Evolutionary conservation across 805 yeast genomes (phyloP).

Genomic region (Cyberlindnera mycetangii): DNA sequence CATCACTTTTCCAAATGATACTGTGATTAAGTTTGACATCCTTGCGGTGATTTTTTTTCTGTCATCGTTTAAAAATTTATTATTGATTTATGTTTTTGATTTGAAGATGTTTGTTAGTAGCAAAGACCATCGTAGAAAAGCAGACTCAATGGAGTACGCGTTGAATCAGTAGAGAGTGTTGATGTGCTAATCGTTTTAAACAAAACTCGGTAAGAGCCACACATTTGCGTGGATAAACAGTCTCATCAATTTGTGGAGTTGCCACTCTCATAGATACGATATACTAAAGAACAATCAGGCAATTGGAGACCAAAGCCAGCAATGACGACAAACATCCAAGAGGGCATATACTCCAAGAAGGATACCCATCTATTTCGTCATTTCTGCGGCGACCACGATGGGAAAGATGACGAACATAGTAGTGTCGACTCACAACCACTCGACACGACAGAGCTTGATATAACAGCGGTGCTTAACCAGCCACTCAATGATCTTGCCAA

Average conservation of each 20-base stretch:
- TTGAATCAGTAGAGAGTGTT: no score
- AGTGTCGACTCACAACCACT: slow-evolving; percentile 7
- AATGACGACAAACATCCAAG: slow-evolving; percentile 10
- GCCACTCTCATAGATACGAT: background rate
- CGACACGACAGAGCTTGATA: slow-evolving; percentile 17
- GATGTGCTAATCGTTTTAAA: no score
- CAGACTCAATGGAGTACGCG: background rate
- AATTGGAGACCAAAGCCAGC: background rate
- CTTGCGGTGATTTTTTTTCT: no score
- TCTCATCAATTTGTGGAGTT: background rate
- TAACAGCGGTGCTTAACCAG: slow-evolving; percentile 14
- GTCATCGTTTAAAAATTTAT: no score
- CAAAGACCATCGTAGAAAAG: no score
- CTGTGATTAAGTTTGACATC: no score
- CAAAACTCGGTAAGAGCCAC: background rate
- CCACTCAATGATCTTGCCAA: slow-evolving; percentile 17
- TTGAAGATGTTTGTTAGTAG: no score
- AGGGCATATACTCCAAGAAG: slow-evolving; percentile 10
- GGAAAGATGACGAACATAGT: background rate
- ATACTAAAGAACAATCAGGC: background rate
- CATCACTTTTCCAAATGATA: no score
- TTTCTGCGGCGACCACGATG: slow-evolving; percentile 11
- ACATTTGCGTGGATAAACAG: background rate
- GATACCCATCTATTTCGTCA: slow-evolving; percentile 14
- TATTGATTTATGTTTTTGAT: no score